Conservation (phyloP, 129 eudicot species). For the Flaveria trinervia region DNA sequence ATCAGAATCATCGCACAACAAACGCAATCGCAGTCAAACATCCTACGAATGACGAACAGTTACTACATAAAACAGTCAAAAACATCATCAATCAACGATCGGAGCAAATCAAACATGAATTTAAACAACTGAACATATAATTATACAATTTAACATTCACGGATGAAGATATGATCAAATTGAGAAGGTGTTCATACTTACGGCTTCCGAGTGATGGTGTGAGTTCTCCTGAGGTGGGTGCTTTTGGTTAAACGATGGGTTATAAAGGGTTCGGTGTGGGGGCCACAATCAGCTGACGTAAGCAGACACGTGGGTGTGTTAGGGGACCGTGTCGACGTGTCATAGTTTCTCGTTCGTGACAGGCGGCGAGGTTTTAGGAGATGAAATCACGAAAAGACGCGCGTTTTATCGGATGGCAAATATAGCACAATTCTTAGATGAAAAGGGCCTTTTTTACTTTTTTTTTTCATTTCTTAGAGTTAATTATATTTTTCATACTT, state of each 20-base stretch:
- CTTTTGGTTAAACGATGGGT: constrained; percentile 47
- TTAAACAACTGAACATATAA: neutral
- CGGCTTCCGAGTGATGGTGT: constrained; percentile 29
- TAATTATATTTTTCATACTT: too few relatives aligned
- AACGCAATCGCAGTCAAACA: constrained; percentile 17
- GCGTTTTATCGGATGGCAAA: constrained; percentile 1
- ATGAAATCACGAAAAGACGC: constrained; percentile 18
- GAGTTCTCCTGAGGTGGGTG: constrained; percentile 46
- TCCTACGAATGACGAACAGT: neutral
- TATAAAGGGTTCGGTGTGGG: constrained; percentile 79
- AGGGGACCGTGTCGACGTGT: constrained; percentile 38
- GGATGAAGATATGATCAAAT: neutral
- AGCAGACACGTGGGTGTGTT: constrained; percentile 38
- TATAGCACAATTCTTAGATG: neutral
- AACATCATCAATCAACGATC: neutral
- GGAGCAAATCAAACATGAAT: neutral
- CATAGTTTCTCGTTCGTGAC: neutral
- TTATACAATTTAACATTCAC: neutral
- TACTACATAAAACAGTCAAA: constrained; percentile 6
- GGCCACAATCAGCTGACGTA: constrained; percentile 32
- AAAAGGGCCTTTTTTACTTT: too few relatives aligned
- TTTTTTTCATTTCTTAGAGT: too few relatives aligned
- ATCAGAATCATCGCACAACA: constrained; percentile 19
- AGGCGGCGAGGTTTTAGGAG: neutral
- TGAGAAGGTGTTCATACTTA: constrained; percentile 35